Conservation (phyloP, 768 basidiomycete genomes). For the Favolaschia claudopus region DNA sequence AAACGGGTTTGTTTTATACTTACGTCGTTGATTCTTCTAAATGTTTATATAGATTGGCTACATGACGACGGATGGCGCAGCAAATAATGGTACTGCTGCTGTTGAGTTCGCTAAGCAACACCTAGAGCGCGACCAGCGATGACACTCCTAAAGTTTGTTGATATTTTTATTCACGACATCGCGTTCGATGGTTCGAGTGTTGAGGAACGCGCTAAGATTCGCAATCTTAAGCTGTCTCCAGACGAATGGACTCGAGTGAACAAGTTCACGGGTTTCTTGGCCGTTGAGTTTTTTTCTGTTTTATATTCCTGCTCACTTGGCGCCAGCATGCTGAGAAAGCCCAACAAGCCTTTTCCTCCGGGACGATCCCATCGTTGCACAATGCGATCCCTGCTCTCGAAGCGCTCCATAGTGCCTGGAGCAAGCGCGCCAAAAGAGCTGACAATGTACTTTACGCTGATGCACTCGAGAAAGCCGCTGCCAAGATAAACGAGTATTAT, state of each 20-base stretch:
- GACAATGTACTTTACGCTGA: constrained; percentile 30
- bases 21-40: neutral
- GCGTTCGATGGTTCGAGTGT: constrained; percentile 30
- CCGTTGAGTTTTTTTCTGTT: too few species aligned
- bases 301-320: neutral
- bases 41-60: constrained; percentile 4
- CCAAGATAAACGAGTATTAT: constrained; percentile 41
- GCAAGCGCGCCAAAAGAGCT: neutral
- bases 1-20: constrained; percentile 34
- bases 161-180: constrained; percentile 35
- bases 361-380: constrained; percentile 36
- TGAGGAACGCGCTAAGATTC: constrained; percentile 33
- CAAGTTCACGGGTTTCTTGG: constrained; percentile 27
- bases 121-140: neutral
- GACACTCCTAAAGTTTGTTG: constrained; percentile 30
- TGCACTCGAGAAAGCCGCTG: constrained; percentile 33
- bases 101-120: constrained; percentile 2
- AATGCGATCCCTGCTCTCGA: constrained; percentile 43
- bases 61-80: neutral
- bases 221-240: constrained; percentile 23
- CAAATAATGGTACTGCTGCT: constrained; percentile 1
- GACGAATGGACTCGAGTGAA: constrained; percentile 37
- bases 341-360: constrained; percentile 43
- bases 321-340: constrained; percentile 38
- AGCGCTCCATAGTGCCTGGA: constrained; percentile 38